Evolutionary conservation across 2,329 filamentous ascomycete genomes (phyloP), one percentile per base, ranked within the genome.

Genomic region (Coniochaeta hoffmannii): DNA sequence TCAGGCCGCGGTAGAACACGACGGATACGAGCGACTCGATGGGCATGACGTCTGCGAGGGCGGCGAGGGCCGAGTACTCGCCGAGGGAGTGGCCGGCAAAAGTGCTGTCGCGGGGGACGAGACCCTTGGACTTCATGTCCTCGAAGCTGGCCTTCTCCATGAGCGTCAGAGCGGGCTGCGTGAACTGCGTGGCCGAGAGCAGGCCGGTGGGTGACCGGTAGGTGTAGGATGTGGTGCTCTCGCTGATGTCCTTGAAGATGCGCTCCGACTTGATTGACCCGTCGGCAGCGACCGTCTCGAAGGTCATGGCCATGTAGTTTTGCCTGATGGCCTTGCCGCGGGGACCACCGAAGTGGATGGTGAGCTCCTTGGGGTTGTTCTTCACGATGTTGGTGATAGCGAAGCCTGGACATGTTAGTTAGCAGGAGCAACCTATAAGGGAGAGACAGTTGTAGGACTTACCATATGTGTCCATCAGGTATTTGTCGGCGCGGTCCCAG

Each of bases 131-230:
- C 68, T 90, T 90, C 94, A 99, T 97, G 72, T 99, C 95, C 75
- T 97, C 94, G 65, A 99, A 99, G 66, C 90, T 96, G 57, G 94
- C 94, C 83, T 99, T 99, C 80, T 99, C 94, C 95, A 99, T 99
- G 52, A 99, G 82, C 0, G 94, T 99, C 64, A 99, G 78, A 53
- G 94, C 94, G 32, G 94, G 94, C 74, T 99, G 94, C 0, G 94
- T 99, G 78, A 99, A 99, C 70, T 99, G 94, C 4, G 94, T 99
- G 4, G 95, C 94, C 35, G 94, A 99, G 36, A 99, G 82, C 54
- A 99, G 82, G 66, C 94, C 94, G 2, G 90, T 95, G 1, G 94
- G 94, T 12, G 94, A 99, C 57, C 89, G 85, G 80, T 97, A 99
- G 1, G 94, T 99, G 80, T 99, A 99, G 0, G 89, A 97, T 6